Percentiles rank a stretch among this genome's conserved stretches.
Evolutionary conservation across 306 rosid genomes (phyloP).

Genomic region (Hippophae rhamnoides): DNA sequence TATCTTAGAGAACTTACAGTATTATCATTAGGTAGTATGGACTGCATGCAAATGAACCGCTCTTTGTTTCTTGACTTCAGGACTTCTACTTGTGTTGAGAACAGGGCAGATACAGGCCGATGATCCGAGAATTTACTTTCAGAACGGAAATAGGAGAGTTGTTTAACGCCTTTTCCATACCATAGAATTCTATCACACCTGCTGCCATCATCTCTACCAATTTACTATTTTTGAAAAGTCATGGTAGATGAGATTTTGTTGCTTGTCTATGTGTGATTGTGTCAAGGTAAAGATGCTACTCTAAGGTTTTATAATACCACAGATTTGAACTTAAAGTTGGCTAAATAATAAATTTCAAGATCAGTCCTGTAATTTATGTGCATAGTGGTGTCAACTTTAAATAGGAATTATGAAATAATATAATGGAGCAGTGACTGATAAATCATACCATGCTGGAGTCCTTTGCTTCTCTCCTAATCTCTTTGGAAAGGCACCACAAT

Average conservation of each 20-base stretch:
- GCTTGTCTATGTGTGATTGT: background rate
- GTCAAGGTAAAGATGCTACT: background rate
- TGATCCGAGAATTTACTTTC: slow-evolving; percentile 96
- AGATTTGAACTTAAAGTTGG: no score
- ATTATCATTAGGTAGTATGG: slow-evolving; percentile 22
- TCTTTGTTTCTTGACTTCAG: slow-evolving; percentile 33
- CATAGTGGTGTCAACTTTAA: no score
- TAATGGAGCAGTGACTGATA: background rate
- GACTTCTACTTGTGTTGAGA: slow-evolving; percentile 61
- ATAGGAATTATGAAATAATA: background rate
- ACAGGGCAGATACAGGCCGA: slow-evolving; percentile 87
- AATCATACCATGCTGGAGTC: slow-evolving; percentile 85
- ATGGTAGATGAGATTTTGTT: background rate
- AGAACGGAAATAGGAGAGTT: slow-evolving; percentile 71
- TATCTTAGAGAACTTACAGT: slow-evolving; percentile 35
- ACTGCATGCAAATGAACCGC: slow-evolving; percentile 21
- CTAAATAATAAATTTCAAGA: no score
- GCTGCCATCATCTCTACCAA: slow-evolving; percentile 13
- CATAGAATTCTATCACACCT: slow-evolving; percentile 95
- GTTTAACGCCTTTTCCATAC: slow-evolving; percentile 85
- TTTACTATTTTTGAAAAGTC: slow-evolving; percentile 1
- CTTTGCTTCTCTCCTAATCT: slow-evolving; percentile 82
- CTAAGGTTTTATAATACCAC: no score
- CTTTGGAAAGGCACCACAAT: slow-evolving; percentile 58
- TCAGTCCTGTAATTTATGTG: no score